phyloP scores from a whole-genome alignment of 106 monocot genomes.

The Hemerocallis citrina region DNA sequence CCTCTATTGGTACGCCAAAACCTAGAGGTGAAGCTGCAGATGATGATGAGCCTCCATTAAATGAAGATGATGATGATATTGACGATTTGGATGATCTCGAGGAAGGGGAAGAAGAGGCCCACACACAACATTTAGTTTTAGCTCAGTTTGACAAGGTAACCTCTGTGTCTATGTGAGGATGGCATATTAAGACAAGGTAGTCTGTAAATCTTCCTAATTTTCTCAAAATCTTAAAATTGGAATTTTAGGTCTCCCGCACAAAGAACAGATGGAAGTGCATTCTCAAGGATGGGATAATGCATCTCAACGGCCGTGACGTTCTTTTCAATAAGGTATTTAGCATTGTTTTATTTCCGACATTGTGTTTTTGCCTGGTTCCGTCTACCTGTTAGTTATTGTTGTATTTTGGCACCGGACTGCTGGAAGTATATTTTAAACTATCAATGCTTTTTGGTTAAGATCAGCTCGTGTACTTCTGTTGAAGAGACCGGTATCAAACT shows the following conservation, averaged over 20 bases:
- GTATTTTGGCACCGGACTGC: too few relatives aligned
- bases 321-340: constrained; percentile 86
- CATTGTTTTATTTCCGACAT: too few relatives aligned
- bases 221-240: neutral
- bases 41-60: constrained; percentile 91
- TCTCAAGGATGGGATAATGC: constrained; percentile 98
- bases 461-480: too few relatives aligned
- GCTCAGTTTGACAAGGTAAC: constrained; percentile 95
- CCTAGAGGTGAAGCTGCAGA: constrained; percentile 53
- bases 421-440: too few relatives aligned
- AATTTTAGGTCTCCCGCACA: constrained; percentile 69
- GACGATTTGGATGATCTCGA: constrained; percentile 76
- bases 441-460: too few relatives aligned
- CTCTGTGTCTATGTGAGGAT: neutral
- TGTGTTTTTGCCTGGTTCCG: too few relatives aligned
- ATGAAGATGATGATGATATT: constrained; percentile 93
- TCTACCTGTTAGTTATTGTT: too few relatives aligned
- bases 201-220: neutral
- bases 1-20: constrained; percentile 65
- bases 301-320: constrained; percentile 72
- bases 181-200: neutral
- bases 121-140: constrained; percentile 82
- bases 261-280: constrained; percentile 94
- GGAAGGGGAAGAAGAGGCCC: constrained; percentile 71
- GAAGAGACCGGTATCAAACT: too few relatives aligned